phyloP scores from a whole-genome alignment of 768 basidiomycete species.

The Grammothele lineata region DNA sequence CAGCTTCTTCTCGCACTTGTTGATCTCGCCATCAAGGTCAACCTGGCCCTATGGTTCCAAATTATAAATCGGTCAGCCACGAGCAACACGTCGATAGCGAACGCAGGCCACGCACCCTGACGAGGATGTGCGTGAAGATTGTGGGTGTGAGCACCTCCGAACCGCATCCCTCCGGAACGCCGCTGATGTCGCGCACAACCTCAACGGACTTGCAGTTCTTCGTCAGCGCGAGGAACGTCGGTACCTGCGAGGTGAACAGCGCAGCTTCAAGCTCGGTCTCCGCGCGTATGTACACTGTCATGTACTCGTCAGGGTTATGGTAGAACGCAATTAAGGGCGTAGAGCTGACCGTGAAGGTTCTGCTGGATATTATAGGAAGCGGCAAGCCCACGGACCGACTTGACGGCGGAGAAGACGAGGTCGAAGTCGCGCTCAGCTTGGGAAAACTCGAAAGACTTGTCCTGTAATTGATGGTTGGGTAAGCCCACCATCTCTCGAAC shows the following conservation, averaged over 20 bases:
- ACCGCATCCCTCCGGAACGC: slow-evolving; percentile 89
- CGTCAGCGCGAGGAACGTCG: slow-evolving; percentile 76
- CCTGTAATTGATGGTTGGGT: slow-evolving; percentile 35
- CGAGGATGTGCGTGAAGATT: slow-evolving; percentile 76
- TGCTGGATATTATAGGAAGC: slow-evolving; percentile 86
- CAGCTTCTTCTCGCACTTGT: slow-evolving; percentile 88
- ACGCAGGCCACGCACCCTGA: slow-evolving; percentile 54
- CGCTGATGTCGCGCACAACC: slow-evolving; percentile 56
- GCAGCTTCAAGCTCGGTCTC: slow-evolving; percentile 57
- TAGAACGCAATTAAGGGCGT: background rate
- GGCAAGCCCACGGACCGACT: slow-evolving; percentile 77
- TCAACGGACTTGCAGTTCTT: slow-evolving; percentile 82
- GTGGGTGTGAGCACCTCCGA: slow-evolving; percentile 74
- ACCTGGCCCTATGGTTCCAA: slow-evolving; percentile 92
- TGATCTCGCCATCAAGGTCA: slow-evolving; percentile 82
- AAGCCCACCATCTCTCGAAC: background rate
- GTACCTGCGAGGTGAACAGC: slow-evolving; percentile 66
- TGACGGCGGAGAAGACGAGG: slow-evolving; percentile 74
- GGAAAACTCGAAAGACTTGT: slow-evolving; percentile 53
- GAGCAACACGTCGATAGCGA: background rate
- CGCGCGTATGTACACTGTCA: slow-evolving; percentile 71
- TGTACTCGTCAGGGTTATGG: background rate
- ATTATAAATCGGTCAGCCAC: background rate
- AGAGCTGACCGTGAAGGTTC: slow-evolving; percentile 69
- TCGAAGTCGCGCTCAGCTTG: slow-evolving; percentile 85